phyloP scores from a whole-genome alignment of 768 basidiomycete species.

The Tephrocybe sp. region DNA sequence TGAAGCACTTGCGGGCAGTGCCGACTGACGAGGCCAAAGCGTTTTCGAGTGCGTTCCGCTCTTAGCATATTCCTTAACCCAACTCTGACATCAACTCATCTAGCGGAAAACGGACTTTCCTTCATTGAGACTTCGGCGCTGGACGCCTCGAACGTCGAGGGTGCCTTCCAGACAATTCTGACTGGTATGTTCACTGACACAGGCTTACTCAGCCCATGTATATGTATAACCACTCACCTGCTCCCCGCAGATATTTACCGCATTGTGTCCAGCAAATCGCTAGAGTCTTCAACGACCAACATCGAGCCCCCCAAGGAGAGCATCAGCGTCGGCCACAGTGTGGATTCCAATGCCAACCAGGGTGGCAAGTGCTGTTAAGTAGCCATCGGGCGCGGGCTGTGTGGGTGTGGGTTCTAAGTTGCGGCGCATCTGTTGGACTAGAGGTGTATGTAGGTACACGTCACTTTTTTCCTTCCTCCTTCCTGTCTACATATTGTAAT shows the following conservation, averaged over 20 bases:
- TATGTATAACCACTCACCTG: slow-evolving; percentile 4
- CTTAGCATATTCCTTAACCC: background rate
- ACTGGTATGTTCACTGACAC: slow-evolving; percentile 71
- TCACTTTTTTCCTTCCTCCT: slow-evolving; percentile 16
- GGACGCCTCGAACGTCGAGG: slow-evolving; percentile 98
- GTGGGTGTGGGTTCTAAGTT: slow-evolving; percentile 17
- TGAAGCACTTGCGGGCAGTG: slow-evolving; percentile 95
- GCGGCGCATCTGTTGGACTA: slow-evolving; percentile 19
- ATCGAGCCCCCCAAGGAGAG: slow-evolving; percentile 83
- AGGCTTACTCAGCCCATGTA: background rate
- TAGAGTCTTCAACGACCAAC: slow-evolving; percentile 80
- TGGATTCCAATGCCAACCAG: slow-evolving; percentile 58
- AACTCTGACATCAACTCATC: slow-evolving; percentile 7
- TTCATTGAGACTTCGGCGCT: slow-evolving; percentile 99
- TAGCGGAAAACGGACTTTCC: slow-evolving; percentile 88
- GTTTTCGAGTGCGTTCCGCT: slow-evolving; percentile 70
- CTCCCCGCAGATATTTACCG: slow-evolving; percentile 84
- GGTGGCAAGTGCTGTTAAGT: slow-evolving; percentile 64
- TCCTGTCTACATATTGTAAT: slow-evolving; percentile 22
- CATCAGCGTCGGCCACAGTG: slow-evolving; percentile 80
- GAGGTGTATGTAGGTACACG: slow-evolving; percentile 19
- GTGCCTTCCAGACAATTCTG: slow-evolving; percentile 95
- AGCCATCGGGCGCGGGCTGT: slow-evolving; percentile 1
- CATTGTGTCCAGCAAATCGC: slow-evolving; percentile 93
- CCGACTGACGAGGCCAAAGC: slow-evolving; percentile 96